phyloP scores from a whole-genome alignment of 177 flowering plant genomes.

The Vitis hybrid region DNA sequence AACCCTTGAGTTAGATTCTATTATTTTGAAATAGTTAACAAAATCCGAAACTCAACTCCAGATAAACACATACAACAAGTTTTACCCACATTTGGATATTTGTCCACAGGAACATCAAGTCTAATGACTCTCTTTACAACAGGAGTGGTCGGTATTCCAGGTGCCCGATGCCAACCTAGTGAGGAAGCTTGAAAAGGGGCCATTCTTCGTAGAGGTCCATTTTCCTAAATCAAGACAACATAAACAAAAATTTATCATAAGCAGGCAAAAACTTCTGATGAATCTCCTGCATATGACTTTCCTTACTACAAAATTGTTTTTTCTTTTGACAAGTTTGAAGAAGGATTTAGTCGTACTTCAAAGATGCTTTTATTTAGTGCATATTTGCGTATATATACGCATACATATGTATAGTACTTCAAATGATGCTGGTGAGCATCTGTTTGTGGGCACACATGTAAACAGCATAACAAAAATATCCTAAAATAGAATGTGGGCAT shows the following conservation, averaged over 20 bases:
- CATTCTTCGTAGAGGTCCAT: conserved; percentile 55
- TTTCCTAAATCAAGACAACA: conserved; percentile 38
- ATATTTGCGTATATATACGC: too few relatives aligned
- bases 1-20: conserved; percentile 3
- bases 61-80: background rate
- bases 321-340: too few relatives aligned
- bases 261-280: background rate
- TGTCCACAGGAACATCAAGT: conserved; percentile 83
- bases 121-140: conserved; percentile 67
- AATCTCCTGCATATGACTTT: background rate
- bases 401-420: too few relatives aligned
- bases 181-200: conserved; percentile 52
- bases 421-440: too few relatives aligned
- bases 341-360: too few relatives aligned
- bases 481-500: too few relatives aligned
- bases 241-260: background rate
- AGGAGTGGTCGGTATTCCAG: conserved; percentile 53
- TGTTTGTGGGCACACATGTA: too few relatives aligned
- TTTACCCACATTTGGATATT: conserved; percentile 65
- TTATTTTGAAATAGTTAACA: background rate
- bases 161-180: conserved; percentile 65
- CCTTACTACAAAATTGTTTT: too few relatives aligned
- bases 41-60: background rate
- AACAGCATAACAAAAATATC: too few relatives aligned
- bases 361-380: too few relatives aligned